Evolutionary conservation across 805 yeast genomes (phyloP).

Genomic region (Saccharomycopsis javanensis): DNA sequence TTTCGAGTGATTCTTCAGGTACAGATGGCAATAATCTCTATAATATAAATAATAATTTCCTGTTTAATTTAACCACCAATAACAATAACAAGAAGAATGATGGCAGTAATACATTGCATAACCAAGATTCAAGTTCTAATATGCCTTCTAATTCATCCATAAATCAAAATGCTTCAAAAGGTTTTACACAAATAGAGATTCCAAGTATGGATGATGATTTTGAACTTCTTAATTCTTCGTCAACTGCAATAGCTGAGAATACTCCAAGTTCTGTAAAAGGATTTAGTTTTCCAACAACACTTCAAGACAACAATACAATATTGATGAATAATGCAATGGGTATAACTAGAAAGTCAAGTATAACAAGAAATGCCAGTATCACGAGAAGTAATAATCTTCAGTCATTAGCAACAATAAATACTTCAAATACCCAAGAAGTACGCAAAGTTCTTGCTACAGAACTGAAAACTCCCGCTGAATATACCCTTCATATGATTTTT

Average conservation of each 20-base stretch:
- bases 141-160: neutral
- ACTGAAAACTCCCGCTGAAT: conserved; percentile 70
- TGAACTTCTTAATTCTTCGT: neutral
- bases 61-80: neutral
- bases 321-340: neutral
- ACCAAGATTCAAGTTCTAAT: neutral
- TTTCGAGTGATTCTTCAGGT: neutral
- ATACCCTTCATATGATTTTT: conserved; percentile 86
- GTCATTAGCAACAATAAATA: neutral
- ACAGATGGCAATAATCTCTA: neutral
- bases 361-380: neutral
- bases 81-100: neutral
- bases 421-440: conserved; percentile 14
- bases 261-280: neutral
- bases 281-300: conserved; percentile 9
- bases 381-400: neutral
- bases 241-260: neutral
- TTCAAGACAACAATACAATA: neutral
- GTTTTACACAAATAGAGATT: conserved; percentile 15
- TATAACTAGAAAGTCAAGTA: neutral
- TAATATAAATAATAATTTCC: neutral
- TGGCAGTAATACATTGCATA: neutral
- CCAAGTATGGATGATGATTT: conserved; percentile 14
- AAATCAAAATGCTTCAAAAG: neutral
- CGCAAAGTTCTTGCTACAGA: conserved; percentile 40